Conservation (phyloP, 2,329 filamentous ascomycete genomes). For the Curvularia hawaiiensis region DNA sequence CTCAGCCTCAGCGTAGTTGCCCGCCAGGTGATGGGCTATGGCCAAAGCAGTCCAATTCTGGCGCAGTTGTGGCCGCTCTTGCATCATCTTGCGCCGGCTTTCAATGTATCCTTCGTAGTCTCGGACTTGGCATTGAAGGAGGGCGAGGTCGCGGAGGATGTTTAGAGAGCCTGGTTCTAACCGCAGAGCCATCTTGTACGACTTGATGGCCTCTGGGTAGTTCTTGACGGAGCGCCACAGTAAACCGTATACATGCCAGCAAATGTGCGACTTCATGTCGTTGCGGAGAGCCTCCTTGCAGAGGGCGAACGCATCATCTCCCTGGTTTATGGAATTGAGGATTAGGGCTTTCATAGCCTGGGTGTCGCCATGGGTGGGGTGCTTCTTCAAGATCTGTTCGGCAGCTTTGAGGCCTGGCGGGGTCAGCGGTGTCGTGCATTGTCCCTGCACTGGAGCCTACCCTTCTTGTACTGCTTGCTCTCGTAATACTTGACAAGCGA, state of each 20-base stretch:
- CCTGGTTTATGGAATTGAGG: constrained; percentile 88
- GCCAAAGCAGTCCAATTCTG: constrained; percentile 99
- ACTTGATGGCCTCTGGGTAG: constrained; percentile 98
- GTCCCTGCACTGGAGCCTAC: constrained; percentile 45
- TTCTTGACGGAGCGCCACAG: constrained; percentile 95
- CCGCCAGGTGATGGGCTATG: constrained; percentile 89
- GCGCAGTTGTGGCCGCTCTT: constrained; percentile 77
- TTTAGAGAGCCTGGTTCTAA: constrained; percentile 93
- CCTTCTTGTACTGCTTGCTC: constrained; percentile 96
- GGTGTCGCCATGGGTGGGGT: constrained; percentile 95
- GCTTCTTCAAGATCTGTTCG: constrained; percentile 94
- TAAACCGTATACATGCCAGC: constrained; percentile 98
- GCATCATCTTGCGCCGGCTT: constrained; percentile 86
- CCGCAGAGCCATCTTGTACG: constrained; percentile 92
- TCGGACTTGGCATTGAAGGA: constrained; percentile 94
- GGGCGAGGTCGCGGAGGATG: constrained; percentile 91
- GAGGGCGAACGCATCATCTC: constrained; percentile 90
- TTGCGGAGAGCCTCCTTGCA: constrained; percentile 91
- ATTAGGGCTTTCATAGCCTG: constrained; percentile 99
- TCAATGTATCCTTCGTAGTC: constrained; percentile 94
- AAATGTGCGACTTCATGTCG: constrained; percentile 99
- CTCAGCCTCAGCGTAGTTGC: constrained; percentile 84
- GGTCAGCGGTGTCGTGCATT: constrained; percentile 28
- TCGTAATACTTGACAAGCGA: constrained; percentile 96
- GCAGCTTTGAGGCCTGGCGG: constrained; percentile 82